Conservation (phyloP, 176 grass and related monocot species). For the Zoysia japonica region DNA sequence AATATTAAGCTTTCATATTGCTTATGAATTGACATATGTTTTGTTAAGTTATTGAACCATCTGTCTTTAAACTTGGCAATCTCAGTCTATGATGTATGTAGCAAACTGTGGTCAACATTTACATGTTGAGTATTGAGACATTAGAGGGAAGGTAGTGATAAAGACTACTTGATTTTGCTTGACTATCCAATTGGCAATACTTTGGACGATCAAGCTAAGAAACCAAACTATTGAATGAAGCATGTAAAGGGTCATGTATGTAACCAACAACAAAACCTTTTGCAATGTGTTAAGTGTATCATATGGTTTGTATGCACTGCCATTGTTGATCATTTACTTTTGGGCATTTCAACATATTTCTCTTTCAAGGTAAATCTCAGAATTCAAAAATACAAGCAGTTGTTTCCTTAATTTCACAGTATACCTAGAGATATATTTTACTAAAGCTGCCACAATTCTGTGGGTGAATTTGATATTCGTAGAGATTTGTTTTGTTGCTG, state of each 20-base stretch:
- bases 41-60: conserved; percentile 7
- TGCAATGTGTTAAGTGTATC: conserved; percentile 25
- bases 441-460: not conserved
- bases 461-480: not conserved
- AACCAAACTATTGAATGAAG: conserved; percentile 26
- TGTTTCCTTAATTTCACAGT: not conserved
- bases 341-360: conserved; percentile 7
- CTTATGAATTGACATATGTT: conserved; percentile 1
- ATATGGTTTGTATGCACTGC: not conserved
- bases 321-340: not conserved
- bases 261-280: conserved; percentile 11
- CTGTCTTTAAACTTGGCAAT: conserved; percentile 22
- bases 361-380: not conserved
- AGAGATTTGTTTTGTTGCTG: conserved; percentile 22
- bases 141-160: conserved; percentile 2
- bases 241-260: conserved; percentile 6
- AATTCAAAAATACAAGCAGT: conserved; percentile 30
- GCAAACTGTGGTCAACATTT: conserved; percentile 12
- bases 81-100: not conserved
- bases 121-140: not conserved
- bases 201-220: conserved; percentile 20
- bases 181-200: conserved; percentile 11
- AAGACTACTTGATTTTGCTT: conserved; percentile 17
- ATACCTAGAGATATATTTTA: not conserved
- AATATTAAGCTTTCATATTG: not conserved